phyloP scores from a whole-genome alignment of 139 green algal genomes.

The Astrephomene gubernaculifera region DNA sequence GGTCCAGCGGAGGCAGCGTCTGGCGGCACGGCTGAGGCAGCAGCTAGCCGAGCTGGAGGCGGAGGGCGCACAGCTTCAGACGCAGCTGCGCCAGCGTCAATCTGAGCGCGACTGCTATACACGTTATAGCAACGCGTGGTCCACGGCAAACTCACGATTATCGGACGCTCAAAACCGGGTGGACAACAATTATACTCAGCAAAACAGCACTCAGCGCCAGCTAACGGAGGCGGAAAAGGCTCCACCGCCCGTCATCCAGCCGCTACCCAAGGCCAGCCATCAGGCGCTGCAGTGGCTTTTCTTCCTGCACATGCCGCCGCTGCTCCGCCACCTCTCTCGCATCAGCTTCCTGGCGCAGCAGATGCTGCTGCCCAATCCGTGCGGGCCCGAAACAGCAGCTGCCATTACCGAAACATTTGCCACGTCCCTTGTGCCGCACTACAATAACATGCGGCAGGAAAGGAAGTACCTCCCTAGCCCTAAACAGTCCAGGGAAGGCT shows the following conservation, averaged over 20 bases:
- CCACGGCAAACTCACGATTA: no score
- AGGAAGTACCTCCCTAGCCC: conserved; percentile 5
- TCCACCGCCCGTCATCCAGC: conserved; percentile 58
- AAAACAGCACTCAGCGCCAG: no score
- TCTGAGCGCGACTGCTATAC: no score
- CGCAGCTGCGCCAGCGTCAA: no score
- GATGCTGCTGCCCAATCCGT: conserved; percentile 51
- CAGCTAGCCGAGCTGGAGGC: background rate
- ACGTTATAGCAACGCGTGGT: no score
- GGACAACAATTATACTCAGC: no score
- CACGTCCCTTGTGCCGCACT: background rate
- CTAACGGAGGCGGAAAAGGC: no score
- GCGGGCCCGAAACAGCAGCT: no score
- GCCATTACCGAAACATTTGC: background rate
- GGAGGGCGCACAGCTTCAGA: background rate
- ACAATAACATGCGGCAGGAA: conserved; percentile 26
- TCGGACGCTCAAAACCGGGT: no score
- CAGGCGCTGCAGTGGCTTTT: conserved; percentile 57
- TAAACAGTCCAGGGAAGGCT: background rate
- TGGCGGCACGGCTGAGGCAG: background rate
- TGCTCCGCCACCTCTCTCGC: conserved; percentile 55
- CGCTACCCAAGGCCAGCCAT: conserved; percentile 34
- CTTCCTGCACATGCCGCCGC: conserved; percentile 63
- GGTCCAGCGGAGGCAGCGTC: conserved; percentile 54
- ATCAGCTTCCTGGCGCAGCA: conserved; percentile 64